Evolutionary conservation across 1,284 basidiomycete species (phyloP), one percentile per base, ranked within the genome.

Genomic region (Malassezia psittaci): DNA sequence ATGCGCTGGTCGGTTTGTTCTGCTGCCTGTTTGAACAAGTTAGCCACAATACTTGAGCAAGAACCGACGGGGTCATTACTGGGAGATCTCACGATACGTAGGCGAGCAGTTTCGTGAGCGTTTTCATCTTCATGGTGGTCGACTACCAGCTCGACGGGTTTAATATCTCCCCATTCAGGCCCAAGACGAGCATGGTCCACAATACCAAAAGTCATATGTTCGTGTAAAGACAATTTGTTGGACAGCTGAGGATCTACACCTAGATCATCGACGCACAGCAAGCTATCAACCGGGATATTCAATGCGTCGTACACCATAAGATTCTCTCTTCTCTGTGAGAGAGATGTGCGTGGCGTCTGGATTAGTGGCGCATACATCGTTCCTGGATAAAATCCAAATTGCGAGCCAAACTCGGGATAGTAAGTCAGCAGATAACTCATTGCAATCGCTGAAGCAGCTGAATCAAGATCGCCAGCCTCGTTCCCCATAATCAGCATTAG

Each of bases 91-190:
- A 74, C 49, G 35, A 68, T 60, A 10, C 70, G 52, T 51, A 71
- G 39, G 18, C 53, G 43, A 15, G 68, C 79, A 35, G 66, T 54
- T 5, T 70, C 70, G 72, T 93, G 82, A 2, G 80, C 77, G 0
- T 81, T 80, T 64, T 91, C 90, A 76, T 96, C 90, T 40, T 81
- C 83, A 74, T 98, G 91, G 72, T 98, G 93, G 74, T 98, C 93
- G n/a, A 98, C 77, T 49, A 96, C 79, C 2, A 85, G 83, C 1
- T 82, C 78, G 5, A 96, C 88, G 9, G 76, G 75, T 7, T 65
- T 54, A 3, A 50, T 51, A 19, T 52, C 58, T 11, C 62, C 60
- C 67, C 67, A 69, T 0, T 59, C 59, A 7, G 56, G 51, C 4
- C 54, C 55, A 15, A 69, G 52, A 13, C 53, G 48, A 1, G 62